phyloP scores from a whole-genome alignment of 2,329 filamentous ascomycete genomes.

The Juglanconis juglandina region DNA sequence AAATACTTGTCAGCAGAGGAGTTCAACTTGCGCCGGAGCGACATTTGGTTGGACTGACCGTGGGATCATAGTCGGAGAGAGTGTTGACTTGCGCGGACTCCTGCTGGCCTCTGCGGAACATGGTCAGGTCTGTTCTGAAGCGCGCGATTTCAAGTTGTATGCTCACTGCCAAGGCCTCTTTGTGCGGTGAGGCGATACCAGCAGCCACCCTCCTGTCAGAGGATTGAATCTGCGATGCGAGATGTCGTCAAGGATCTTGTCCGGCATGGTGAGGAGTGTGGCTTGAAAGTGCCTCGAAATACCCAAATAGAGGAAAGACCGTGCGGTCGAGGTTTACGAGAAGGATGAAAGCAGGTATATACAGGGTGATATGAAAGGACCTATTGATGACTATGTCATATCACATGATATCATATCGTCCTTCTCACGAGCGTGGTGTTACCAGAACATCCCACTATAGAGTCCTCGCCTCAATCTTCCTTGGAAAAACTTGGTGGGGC shows the following conservation, averaged over 20 bases:
- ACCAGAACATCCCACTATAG: too few species aligned
- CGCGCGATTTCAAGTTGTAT: neutral
- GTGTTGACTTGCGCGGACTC: constrained; percentile 66
- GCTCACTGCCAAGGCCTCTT: constrained; percentile 97
- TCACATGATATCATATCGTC: neutral
- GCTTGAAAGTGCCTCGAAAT: neutral
- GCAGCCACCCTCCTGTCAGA: constrained; percentile 82
- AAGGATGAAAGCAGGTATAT: neutral
- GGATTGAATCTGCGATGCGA: constrained; percentile 94
- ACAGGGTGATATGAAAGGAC: neutral
- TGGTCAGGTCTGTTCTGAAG: neutral
- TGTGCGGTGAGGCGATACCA: constrained; percentile 93
- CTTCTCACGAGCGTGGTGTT: too few species aligned
- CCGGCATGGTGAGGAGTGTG: constrained; percentile 54
- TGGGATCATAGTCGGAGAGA: constrained; percentile 77
- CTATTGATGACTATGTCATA: neutral
- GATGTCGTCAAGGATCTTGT: constrained; percentile 85
- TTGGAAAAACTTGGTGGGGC: neutral
- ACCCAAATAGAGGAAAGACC: neutral
- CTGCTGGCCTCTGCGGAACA: constrained; percentile 63
- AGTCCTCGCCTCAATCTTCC: neutral
- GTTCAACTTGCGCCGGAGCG: neutral
- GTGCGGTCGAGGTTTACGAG: too few species aligned
- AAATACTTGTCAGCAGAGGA: constrained; percentile 12
- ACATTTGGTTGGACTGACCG: constrained; percentile 37